Evolutionary conservation across 2,329 filamentous ascomycete genomes (phyloP), one percentile per base, ranked within the genome.

Genomic region (Penicillium nordicum): DNA sequence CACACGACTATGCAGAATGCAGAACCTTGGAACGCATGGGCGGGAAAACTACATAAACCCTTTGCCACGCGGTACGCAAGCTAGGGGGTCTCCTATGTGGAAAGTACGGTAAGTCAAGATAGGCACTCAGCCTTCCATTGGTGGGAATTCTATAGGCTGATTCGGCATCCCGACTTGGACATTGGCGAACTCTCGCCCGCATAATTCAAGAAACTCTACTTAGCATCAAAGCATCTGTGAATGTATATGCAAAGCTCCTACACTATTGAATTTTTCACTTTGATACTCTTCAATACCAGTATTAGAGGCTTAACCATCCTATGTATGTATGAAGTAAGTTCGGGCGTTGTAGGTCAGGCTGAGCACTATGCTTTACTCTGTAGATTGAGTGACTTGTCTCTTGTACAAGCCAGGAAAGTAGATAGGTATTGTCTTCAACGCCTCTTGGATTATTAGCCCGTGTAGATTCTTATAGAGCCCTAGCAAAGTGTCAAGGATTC

Each of bases 51-150:
- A 14, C 30, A 32, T 32, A 43, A 48, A 38, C 32, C n/a, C 34
- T 23, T 38, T 23, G 53, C 61, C 61, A 63, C 56, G 56, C 57
- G 57, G 53, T 53, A 40, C 23, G 4, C 41, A 27, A 29, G 3
- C 23, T 27, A 36, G 50, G 41, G 50, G 34, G 21, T 42, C 21
- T 21, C 21, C 21, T 21, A 21, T 1, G 6, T 8, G n/a, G 4
- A 21, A 30, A 23, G 44, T n/a, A 34, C 10, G n/a, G 9, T 46
- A 59, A 61, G 57, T 23, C 43, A 16, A 65, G 68, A 70, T 70
- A 70, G 69, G 66, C 58, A 57, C 48, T 29, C 3, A 9, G 7
- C 14, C 46, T 45, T 45, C 57, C 52, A 69, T 69, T 69, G 66
- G 67, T 45, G 46, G 53, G 48, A 34, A n/a, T 21, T 32, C 41